Conservation (phyloP, 192 early-diverging fungal species). For the Thamnidium elegans region DNA sequence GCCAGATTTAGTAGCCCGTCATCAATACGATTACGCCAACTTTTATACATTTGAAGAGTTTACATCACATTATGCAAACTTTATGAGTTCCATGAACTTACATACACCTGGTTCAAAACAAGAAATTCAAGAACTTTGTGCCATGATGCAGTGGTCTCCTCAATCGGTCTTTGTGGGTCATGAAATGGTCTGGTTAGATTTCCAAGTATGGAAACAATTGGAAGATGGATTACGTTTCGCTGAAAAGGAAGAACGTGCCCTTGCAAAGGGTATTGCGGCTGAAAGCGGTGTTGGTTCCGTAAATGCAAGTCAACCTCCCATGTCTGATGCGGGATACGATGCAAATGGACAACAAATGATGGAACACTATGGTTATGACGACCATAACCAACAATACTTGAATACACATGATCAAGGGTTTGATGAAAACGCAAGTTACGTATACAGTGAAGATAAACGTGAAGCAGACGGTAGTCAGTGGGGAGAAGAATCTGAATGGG, state of each 20-base stretch:
- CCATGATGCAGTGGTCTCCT: conserved; percentile 47
- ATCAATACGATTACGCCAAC: conserved; percentile 71
- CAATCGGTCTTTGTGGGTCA: conserved; percentile 50
- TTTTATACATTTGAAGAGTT: conserved; percentile 71
- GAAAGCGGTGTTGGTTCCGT: background rate
- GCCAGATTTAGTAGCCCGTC: conserved; percentile 66
- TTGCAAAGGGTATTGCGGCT: conserved; percentile 28
- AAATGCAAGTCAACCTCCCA: background rate
- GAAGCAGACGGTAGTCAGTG: conserved; percentile 38
- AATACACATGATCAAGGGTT: conserved; percentile 15
- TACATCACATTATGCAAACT: conserved; percentile 56
- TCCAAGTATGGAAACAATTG: conserved; percentile 63
- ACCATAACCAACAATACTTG: background rate
- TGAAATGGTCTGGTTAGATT: conserved; percentile 58
- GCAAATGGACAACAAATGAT: background rate
- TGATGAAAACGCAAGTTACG: conserved; percentile 35
- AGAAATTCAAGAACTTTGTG: conserved; percentile 39
- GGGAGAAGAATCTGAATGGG: conserved; percentile 49
- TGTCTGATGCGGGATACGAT: background rate
- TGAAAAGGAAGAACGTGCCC: conserved; percentile 57
- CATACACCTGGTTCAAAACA: conserved; percentile 16
- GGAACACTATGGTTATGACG: background rate
- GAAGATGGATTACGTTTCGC: conserved; percentile 56
- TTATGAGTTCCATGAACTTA: conserved; percentile 19
- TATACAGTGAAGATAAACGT: conserved; percentile 36